Conservation (phyloP, 2,329 filamentous ascomycete genomes). For the Ophiostoma pallidulum region DNA sequence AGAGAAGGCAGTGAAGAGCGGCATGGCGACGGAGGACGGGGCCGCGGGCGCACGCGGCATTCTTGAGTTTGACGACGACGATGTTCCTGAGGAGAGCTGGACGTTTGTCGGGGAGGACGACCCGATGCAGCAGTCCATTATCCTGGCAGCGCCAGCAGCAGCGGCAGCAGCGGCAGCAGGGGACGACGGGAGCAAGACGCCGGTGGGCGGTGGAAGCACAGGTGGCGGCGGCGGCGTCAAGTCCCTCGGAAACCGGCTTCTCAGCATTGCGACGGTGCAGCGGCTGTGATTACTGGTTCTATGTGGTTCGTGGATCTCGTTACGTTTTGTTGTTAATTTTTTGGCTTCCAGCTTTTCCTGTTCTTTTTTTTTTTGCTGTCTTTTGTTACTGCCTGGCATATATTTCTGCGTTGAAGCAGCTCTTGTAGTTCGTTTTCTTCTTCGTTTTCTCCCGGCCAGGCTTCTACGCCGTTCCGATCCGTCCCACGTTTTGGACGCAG, state of each 20-base stretch:
- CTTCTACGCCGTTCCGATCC: too few species aligned
- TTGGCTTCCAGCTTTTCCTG: too few species aligned
- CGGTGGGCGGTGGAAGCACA: background rate
- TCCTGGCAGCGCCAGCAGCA: background rate
- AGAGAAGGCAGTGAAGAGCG: constrained; percentile 46
- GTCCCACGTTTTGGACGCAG: too few species aligned
- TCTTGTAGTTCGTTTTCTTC: too few species aligned
- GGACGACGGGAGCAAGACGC: background rate
- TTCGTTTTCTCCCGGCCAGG: too few species aligned
- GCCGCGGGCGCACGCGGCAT: too few species aligned
- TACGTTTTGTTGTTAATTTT: too few species aligned
- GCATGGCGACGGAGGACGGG: constrained; percentile 21
- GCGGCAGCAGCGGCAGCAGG: background rate
- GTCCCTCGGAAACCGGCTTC: constrained; percentile 8
- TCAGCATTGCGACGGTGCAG: constrained; percentile 1
- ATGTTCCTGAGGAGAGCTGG: constrained; percentile 76
- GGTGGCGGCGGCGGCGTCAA: background rate
- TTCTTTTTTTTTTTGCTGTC: too few species aligned
- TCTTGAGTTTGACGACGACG: constrained; percentile 40
- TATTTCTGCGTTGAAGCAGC: too few species aligned
- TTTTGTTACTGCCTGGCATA: too few species aligned
- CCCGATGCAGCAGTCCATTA: constrained; percentile 13
- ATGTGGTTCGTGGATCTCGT: too few species aligned
- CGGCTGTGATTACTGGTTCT: background rate
- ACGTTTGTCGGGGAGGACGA: constrained; percentile 61